Conservation (phyloP, 176 grass and related monocot species). For the Chrysopogon serrulatus region DNA sequence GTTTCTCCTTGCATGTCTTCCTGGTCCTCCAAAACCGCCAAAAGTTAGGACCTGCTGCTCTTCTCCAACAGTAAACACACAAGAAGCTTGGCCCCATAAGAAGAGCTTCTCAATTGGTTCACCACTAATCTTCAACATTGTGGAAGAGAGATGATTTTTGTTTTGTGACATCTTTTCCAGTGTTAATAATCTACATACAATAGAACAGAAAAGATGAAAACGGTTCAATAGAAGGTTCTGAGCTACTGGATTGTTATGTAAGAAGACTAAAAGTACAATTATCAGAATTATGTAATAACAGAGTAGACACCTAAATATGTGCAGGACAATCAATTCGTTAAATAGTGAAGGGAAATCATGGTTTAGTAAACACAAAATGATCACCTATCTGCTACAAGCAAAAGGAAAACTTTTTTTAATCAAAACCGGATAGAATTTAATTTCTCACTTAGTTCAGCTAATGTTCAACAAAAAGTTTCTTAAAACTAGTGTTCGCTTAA, state of each 20-base stretch:
- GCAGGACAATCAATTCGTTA: background rate
- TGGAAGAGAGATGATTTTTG: slow-evolving; percentile 36
- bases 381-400: background rate
- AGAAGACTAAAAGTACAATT: background rate
- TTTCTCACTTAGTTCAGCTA: slow-evolving; percentile 11
- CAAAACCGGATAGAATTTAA: background rate
- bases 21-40: slow-evolving; percentile 93
- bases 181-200: slow-evolving; percentile 61
- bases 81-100: slow-evolving; percentile 90
- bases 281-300: background rate
- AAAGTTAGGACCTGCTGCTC: slow-evolving; percentile 57
- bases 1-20: slow-evolving; percentile 78
- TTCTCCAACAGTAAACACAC: slow-evolving; percentile 32
- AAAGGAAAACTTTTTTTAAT: background rate
- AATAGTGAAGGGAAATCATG: background rate
- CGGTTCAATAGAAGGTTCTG: background rate
- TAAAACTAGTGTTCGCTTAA: background rate
- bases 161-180: slow-evolving; percentile 28
- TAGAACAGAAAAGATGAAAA: background rate
- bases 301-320: background rate
- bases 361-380: background rate
- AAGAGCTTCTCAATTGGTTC: slow-evolving; percentile 85
- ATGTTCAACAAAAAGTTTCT: background rate
- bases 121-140: slow-evolving; percentile 52
- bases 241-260: slow-evolving; percentile 16